Conservation (phyloP, 306 rosid species). For the Calophaca sinica region DNA sequence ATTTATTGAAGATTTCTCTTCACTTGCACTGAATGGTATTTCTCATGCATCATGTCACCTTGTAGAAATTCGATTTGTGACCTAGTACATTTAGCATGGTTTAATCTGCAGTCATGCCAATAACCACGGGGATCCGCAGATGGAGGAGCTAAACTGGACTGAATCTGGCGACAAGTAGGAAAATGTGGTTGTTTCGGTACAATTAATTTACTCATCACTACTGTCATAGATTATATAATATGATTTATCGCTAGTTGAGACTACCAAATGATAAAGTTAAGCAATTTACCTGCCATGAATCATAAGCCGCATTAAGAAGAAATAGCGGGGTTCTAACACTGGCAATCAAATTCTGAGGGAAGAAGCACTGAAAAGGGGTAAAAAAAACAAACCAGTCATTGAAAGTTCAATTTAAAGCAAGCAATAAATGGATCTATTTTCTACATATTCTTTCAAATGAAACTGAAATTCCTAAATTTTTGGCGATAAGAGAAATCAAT, state of each 20-base stretch:
- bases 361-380: constrained; percentile 78
- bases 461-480: constrained; percentile 5
- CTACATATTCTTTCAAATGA: constrained; percentile 36
- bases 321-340: constrained; percentile 79
- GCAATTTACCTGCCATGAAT: constrained; percentile 91
- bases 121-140: constrained; percentile 89
- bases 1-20: constrained; percentile 10
- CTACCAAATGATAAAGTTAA: constrained; percentile 1
- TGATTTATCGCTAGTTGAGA: constrained; percentile 13
- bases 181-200: background rate
- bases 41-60: constrained; percentile 52
- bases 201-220: constrained; percentile 4
- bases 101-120: constrained; percentile 88
- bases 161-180: constrained; percentile 65
- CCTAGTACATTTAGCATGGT: constrained; percentile 72
- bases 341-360: constrained; percentile 85
- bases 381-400: background rate
- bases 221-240: background rate
- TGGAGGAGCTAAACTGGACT: constrained; percentile 89
- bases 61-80: constrained; percentile 82
- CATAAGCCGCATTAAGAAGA: constrained; percentile 93
- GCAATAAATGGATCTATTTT: constrained; percentile 13
- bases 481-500: background rate
- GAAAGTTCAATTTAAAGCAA: constrained; percentile 41
- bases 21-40: background rate